These are phyloP conservation scores for Nitzschia sp. DNA, from an alignment of 108 stramenopile genomes.

Conservation along the genomic window DNA sequence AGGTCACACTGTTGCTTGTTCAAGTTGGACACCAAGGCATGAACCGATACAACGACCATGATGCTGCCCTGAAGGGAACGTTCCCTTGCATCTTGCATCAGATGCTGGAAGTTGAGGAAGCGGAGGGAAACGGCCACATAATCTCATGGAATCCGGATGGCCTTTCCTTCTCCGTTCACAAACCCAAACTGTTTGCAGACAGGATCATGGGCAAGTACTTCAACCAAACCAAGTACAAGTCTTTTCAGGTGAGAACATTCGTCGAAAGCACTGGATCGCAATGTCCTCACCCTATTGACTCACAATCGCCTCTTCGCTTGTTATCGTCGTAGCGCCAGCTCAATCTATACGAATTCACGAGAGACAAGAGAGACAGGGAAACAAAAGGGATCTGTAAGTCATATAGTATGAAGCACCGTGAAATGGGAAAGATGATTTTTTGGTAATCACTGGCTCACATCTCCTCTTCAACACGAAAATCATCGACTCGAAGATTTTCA, in stretches of 20 bases:
- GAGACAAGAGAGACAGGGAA: no score
- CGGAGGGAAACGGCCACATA: constrained; percentile 13
- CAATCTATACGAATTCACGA: no score
- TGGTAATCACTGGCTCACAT: no score
- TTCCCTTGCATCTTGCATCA: constrained; percentile 44
- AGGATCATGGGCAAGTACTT: constrained; percentile 72
- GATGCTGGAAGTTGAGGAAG: constrained; percentile 43
- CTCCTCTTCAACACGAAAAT: no score
- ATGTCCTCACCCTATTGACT: no score
- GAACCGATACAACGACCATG: neutral
- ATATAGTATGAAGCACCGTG: no score
- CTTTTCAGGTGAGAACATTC: constrained; percentile 44
- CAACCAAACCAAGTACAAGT: constrained; percentile 70
- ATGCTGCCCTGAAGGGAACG: neutral
- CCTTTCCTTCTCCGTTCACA: constrained; percentile 42
- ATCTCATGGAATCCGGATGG: constrained; percentile 57
- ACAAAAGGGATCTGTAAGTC: no score
- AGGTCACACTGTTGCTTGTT: neutral
- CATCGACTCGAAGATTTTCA: no score
- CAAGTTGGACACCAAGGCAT: neutral
- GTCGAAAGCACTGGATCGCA: no score
- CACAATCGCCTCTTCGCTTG: no score
- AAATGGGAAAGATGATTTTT: no score
- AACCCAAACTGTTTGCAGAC: constrained; percentile 43
- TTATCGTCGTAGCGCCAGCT: no score